Evolutionary conservation across 345 rosid genomes (phyloP), one percentile per base, ranked within the genome.

Genomic region (Angophora floribunda): DNA sequence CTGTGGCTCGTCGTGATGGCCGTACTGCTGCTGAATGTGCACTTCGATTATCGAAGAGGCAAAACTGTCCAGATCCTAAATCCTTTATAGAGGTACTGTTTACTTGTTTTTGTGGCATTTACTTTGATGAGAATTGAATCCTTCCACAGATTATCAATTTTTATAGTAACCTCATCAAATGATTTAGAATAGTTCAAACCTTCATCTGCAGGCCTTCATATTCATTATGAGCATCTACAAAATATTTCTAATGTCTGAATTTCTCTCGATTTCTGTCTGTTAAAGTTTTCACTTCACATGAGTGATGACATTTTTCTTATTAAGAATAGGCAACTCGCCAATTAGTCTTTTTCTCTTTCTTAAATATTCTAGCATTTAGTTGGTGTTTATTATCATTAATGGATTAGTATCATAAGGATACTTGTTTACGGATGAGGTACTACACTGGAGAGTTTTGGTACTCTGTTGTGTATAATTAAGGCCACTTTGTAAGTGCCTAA

Each of bases 1-100:
- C 99, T 52, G 96, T 98, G 90, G 99, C 99, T 24, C 90, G 92
- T 61, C 94, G 99, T 89, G 99, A 98, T 89, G 99, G 99, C 13
- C 95, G 94, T 52, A 93, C 96, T 85, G 99, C 99, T 82, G 99
- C 98, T 90, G 98, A 98, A 87, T 67, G 94, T 86, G 90, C 99
- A 0, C 95, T 98, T n/a, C 95, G 94, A 88, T 87, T 98, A 91
- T 96, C 99, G 9, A 96, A 92, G 88, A 96, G 89, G 91, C 99
- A 98, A 89, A 95, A 94, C 44, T 98, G 99, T 92, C 99, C 99
- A 28, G 88, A 95, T 89, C 99, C 99, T 1, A 91, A 91, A 88
- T 97, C 95, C 87, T 98, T 97, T 91, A 90, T 95, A 49, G 93
- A 93, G 96, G 99, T 96, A 86, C 57, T 87, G 36, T 88, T 84